These are phyloP conservation scores for Amphicarpaea edgeworthii DNA, from an alignment of 306 rosid species.

Conservation along the genomic window DNA sequence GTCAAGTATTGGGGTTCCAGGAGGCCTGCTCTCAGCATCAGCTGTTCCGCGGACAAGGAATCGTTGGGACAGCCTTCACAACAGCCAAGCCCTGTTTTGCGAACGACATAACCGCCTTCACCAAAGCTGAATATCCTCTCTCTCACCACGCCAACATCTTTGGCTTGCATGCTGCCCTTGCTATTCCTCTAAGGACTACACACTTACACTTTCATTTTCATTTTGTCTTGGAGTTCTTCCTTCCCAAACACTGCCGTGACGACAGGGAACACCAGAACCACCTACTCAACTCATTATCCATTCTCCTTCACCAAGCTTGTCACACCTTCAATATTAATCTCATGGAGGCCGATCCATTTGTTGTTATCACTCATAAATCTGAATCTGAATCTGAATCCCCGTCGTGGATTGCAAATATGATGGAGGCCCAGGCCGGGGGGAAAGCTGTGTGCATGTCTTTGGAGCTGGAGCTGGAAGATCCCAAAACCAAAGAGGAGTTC, in stretches of 20 bases:
- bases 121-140: constrained; percentile 66
- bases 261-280: constrained; percentile 56
- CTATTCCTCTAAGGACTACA: constrained; percentile 59
- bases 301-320: constrained; percentile 62
- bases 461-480: constrained; percentile 57
- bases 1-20: constrained; percentile 49
- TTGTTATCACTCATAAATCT: no score
- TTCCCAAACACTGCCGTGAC: constrained; percentile 61
- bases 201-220: constrained; percentile 43
- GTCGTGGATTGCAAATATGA: constrained; percentile 66
- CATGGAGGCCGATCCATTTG: no score
- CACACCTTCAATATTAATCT: constrained; percentile 51
- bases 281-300: constrained; percentile 57
- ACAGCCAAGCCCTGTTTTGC: constrained; percentile 64
- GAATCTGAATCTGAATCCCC: no score
- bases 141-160: constrained; percentile 63
- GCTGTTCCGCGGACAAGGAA: constrained; percentile 66
- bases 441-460: constrained; percentile 55
- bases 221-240: constrained; percentile 70
- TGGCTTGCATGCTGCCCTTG: constrained; percentile 67
- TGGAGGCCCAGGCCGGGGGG: constrained; percentile 52
- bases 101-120: constrained; percentile 57
- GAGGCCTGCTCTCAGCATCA: constrained; percentile 64
- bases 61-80: constrained; percentile 65
- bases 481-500: constrained; percentile 58